These are phyloP conservation scores for Talaromyces verruculosus DNA, from an alignment of 2,329 filamentous ascomycete species.

Conservation along the genomic window DNA sequence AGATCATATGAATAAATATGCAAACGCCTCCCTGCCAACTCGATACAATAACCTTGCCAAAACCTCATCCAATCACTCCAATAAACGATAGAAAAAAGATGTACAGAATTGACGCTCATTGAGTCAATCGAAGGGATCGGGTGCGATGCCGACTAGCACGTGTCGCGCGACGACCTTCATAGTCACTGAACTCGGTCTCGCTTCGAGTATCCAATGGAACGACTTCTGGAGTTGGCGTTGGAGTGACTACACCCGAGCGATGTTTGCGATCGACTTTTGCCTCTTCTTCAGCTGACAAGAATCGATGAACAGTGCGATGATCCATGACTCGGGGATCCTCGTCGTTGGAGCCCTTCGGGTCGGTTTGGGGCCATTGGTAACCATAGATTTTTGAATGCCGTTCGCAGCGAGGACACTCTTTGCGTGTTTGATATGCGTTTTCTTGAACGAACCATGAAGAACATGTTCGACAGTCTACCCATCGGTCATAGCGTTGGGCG, in stretches of 20 bases:
- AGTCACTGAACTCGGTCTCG: conserved; percentile 41
- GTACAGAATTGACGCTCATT: conserved; percentile 2
- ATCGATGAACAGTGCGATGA: conserved; percentile 83
- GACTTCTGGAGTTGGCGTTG: conserved; percentile 39
- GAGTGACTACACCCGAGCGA: conserved; percentile 22
- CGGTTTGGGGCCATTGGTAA: conserved; percentile 93
- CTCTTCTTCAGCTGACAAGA: conserved; percentile 72
- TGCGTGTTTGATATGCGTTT: conserved; percentile 81
- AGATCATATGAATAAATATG: not conserved
- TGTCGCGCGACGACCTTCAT: conserved; percentile 37
- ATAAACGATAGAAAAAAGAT: not conserved
- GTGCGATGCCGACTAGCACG: conserved; percentile 32
- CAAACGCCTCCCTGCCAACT: not conserved
- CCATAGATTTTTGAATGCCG: conserved; percentile 95
- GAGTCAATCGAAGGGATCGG: conserved; percentile 1
- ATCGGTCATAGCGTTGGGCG: conserved; percentile 71
- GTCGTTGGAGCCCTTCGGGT: conserved; percentile 72
- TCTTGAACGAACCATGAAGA: conserved; percentile 78
- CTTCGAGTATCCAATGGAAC: conserved; percentile 34
- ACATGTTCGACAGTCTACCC: conserved; percentile 89
- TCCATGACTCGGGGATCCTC: conserved; percentile 70
- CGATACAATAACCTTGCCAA: not conserved
- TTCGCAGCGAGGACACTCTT: conserved; percentile 88
- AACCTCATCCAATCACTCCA: not conserved
- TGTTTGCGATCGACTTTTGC: conserved; percentile 38